Evolutionary conservation across 139 green algal species (phyloP).

Genomic region (Edaphochlamys debaryana): DNA sequence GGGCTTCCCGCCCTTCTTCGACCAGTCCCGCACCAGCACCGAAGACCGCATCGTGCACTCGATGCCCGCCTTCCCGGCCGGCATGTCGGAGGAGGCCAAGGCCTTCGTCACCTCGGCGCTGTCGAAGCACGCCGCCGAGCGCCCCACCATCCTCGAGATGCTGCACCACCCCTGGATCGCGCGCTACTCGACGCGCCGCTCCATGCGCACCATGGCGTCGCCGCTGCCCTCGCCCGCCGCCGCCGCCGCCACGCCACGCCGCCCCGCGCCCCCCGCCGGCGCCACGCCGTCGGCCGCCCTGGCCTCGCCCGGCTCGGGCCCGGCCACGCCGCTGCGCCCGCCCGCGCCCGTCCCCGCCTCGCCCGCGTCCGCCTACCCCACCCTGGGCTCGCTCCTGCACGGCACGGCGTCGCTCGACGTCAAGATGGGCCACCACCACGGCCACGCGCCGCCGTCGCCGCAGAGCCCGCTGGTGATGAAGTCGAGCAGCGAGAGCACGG

Average conservation of each 20-base stretch:
- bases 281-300: background rate
- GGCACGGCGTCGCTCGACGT: background rate
- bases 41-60: slow-evolving; percentile 59
- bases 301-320: background rate
- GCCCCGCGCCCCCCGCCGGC: slow-evolving; percentile 2
- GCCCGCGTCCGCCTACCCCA: slow-evolving; percentile 1
- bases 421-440: background rate
- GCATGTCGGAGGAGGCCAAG: slow-evolving; percentile 47
- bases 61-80: slow-evolving; percentile 50
- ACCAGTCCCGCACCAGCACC: slow-evolving; percentile 61
- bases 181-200: slow-evolving; percentile 51
- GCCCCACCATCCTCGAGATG: slow-evolving; percentile 62
- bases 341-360: background rate
- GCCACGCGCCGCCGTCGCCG: slow-evolving; percentile 24
- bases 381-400: slow-evolving; percentile 26
- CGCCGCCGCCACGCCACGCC: slow-evolving; percentile 17
- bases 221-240: background rate
- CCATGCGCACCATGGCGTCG: slow-evolving; percentile 46
- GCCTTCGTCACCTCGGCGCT: slow-evolving; percentile 60
- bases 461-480: slow-evolving; percentile 37
- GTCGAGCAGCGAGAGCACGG: slow-evolving; percentile 22
- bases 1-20: slow-evolving; percentile 83
- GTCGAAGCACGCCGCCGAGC: slow-evolving; percentile 58
- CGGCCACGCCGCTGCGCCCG: slow-evolving; percentile 22
- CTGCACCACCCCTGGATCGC: slow-evolving; percentile 67